phyloP scores from a whole-genome alignment of 108 stramenopile species.

The Cylindrotheca fusiformis region DNA sequence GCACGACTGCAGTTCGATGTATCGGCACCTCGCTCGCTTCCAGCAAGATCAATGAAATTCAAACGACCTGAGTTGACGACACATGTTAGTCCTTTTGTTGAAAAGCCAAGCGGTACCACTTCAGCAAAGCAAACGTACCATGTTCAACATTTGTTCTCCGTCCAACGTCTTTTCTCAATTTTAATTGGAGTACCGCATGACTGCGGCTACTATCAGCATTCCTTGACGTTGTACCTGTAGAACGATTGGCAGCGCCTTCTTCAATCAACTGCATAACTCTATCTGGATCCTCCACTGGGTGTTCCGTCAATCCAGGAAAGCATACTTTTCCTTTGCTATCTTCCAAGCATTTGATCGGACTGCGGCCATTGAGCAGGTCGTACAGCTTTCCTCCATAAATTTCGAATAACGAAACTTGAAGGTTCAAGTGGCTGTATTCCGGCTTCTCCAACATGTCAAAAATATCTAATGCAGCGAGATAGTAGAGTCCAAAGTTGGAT shows the following conservation, averaged over 20 bases:
- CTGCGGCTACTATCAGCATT: slow-evolving; percentile 92
- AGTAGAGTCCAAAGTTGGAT: slow-evolving; percentile 87
- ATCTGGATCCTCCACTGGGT: slow-evolving; percentile 67
- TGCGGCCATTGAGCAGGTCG: slow-evolving; percentile 89
- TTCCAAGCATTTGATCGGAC: slow-evolving; percentile 89
- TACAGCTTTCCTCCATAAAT: slow-evolving; percentile 97
- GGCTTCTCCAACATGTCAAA: slow-evolving; percentile 67
- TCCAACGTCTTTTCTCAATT: slow-evolving; percentile 59
- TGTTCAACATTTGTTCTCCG: slow-evolving; percentile 61
- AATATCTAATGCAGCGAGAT: slow-evolving; percentile 87
- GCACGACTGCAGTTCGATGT: slow-evolving; percentile 90
- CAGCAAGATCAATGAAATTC: slow-evolving; percentile 97
- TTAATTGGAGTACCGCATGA: slow-evolving; percentile 95
- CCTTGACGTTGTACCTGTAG: slow-evolving; percentile 94
- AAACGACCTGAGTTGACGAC: slow-evolving; percentile 66
- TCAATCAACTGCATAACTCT: slow-evolving; percentile 90
- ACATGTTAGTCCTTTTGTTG: no score
- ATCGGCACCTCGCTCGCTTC: slow-evolving; percentile 96
- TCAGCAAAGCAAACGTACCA: slow-evolving; percentile 26
- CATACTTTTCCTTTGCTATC: slow-evolving; percentile 92
- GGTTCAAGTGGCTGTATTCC: slow-evolving; percentile 53
- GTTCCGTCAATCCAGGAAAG: slow-evolving; percentile 91
- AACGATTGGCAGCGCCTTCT: slow-evolving; percentile 82
- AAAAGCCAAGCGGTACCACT: neutral
- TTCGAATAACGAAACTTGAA: slow-evolving; percentile 93